Evolutionary conservation across 805 yeast species (phyloP), one percentile per base, ranked within the genome.

Genomic region (Barnettozyma siamensis): DNA sequence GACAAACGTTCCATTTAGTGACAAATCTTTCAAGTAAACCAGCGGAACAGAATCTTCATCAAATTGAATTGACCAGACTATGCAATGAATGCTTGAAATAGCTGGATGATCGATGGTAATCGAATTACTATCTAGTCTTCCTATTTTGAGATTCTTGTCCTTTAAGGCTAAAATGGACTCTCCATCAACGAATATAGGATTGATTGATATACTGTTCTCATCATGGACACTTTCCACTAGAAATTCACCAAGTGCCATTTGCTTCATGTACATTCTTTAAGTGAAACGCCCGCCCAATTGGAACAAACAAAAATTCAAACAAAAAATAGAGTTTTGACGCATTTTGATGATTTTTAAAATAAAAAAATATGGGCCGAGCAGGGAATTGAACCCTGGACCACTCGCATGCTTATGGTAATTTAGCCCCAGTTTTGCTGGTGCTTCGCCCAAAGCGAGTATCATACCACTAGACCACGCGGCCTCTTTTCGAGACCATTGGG

Each of bases 1-100:
- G 2, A 77, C 50, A 31, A 46, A 60, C 1, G 73, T 68, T 3
- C 82, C 82, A 59, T 78, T 78, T 19, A 69, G 53, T 1, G 83
- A 75, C 2, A 48, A 38, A 46, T 76, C 83, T 41, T 69, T 69
- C 10, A 78, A 46, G 48, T 77, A 78, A 15, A 70, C 64, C 44
- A 75, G 45, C 0, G 78, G 76, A 1, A 65, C 51, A 7, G 70
- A 65, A 5, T 61, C 59, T 0, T 66, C 67, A 51, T 77, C 82
- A 53, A 78, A 78, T 32, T 69, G 62, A 4, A 71, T 60, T 0
- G 63, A 58, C 79, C 79, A 75, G 5, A 75, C 47, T 7, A 59
- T 47, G 40, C 75, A 76, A 49, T 78, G 84, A 0, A 60, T 41
- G 2, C 64, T 49, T 1, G 82, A 76, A 2, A 76, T 57, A 2